phyloP scores from a whole-genome alignment of 225 moss, liverwort and hornwort species.

The Sphagnum tenellum region DNA sequence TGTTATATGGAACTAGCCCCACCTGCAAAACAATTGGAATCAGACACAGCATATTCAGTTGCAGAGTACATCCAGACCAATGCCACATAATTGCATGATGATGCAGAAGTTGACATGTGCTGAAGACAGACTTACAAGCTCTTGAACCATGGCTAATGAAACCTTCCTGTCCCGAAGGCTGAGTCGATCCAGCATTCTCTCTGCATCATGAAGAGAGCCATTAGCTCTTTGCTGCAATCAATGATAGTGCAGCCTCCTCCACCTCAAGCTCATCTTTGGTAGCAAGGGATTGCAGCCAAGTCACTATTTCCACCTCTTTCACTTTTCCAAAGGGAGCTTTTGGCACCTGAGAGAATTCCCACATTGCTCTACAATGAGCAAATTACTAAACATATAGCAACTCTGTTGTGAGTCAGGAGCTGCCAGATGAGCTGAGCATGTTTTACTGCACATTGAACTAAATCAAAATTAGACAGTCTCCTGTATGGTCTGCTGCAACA shows the following conservation, averaged over 20 bases:
- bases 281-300: conserved; percentile 37
- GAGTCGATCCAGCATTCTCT: conserved; percentile 68
- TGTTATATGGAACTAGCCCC: conserved; percentile 65
- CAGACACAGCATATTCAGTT: too few species aligned
- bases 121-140: conserved; percentile 70
- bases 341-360: conserved; percentile 67
- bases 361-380: conserved; percentile 78
- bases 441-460: too few species aligned
- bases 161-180: conserved; percentile 67
- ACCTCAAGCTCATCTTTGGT: conserved; percentile 57
- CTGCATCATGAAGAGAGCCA: conserved; percentile 78
- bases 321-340: conserved; percentile 78
- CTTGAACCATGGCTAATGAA: conserved; percentile 69
- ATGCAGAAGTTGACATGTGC: conserved; percentile 1
- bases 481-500: too few species aligned
- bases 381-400: too few species aligned
- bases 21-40: too few species aligned
- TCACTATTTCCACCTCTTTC: conserved; percentile 71
- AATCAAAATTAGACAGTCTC: too few species aligned
- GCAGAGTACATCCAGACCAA: too few species aligned
- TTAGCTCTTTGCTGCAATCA: conserved; percentile 70
- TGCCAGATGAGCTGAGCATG: too few species aligned
- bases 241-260: conserved; percentile 46
- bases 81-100: too few species aligned
- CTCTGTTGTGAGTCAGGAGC: too few species aligned